Percentiles rank a stretch among this genome's conserved stretches.
These are phyloP conservation scores for Lichtheimia ramosa DNA, from an alignment of 371 early-diverging fungal genomes.

Conservation along the genomic window DNA sequence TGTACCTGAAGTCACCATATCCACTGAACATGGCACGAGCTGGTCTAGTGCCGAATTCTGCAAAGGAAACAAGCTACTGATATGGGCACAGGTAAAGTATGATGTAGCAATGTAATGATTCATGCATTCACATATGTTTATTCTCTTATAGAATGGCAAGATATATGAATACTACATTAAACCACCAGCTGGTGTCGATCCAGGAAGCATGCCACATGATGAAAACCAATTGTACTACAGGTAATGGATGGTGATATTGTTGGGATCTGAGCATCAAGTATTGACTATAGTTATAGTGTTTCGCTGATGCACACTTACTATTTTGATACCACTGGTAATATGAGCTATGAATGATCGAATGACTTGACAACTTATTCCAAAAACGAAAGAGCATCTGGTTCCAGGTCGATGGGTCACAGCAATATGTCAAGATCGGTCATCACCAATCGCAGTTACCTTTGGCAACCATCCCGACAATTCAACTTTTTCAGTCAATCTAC, in stretches of 20 bases:
- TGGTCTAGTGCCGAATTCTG: constrained; percentile 39
- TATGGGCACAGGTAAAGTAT: constrained; percentile 31
- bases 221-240: constrained; percentile 34
- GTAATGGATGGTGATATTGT: constrained; percentile 4
- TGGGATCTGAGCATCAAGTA: background rate
- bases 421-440: background rate
- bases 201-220: constrained; percentile 16
- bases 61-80: constrained; percentile 20
- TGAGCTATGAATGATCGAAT: background rate
- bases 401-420: background rate
- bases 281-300: constrained; percentile 7
- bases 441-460: constrained; percentile 5
- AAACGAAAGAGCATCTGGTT: background rate
- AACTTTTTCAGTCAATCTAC: constrained; percentile 14
- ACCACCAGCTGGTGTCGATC: constrained; percentile 21
- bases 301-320: constrained; percentile 21
- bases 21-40: constrained; percentile 21
- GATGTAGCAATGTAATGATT: background rate
- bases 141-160: constrained; percentile 28
- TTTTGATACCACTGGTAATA: constrained; percentile 20
- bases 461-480: constrained; percentile 23
- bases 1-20: constrained; percentile 31
- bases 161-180: constrained; percentile 29
- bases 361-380: background rate
- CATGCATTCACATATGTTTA: background rate